Base-by-base conservation (phyloP, 2,329 filamentous ascomycete genomes). In the Verticillium isaacii region DNA sequence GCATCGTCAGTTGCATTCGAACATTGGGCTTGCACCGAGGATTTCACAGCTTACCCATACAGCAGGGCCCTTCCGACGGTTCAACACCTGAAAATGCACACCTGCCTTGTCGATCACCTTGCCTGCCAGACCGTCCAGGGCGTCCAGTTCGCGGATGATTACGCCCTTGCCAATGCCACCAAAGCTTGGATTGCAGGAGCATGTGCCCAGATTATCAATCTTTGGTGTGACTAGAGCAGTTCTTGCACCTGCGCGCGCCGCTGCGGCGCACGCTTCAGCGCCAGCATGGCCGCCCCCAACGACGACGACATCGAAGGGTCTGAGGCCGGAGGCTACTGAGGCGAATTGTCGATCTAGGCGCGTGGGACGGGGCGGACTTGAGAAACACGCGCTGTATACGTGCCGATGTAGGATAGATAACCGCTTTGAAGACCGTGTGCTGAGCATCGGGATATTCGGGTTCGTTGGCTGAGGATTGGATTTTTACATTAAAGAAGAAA, bases 131-230 rank as follows among this genome's bases (percentile, higher is more conserved):
- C 95, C 95, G 71, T 98, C 95, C 63, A 99, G 82, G 0, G 95
- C 95, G 78, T 99, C 95, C 36, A 99, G 89, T 76, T 99, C 95
- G 52, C 94, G 89, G 58, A 99, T 81, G 80, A 99, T 97, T 11
- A 92, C 98, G 17, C 95, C 95, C 74, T 99, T 99, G 55, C 95
- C 95, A 68, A 99, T 98, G n/a, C 95, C 95, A 45, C 95, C 95
- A 72, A 99, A 96, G 66, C 92, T 96, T 1, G 94, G 94, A 73
- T 98, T 98, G 78, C 94, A 98, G 39, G 93, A 97, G 78, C 94
- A 98, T 34, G 95, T 92, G 61, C 94, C 94, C 23, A 98, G 87
- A 69, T 97, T 97, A 63, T 93, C 89, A 62, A 92, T 76, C 63
- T 90, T 92, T 2, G 94, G 95, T 1, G 95, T 99, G 57, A 99